phyloP scores from a whole-genome alignment of 805 yeast species.

The Lipomyces yamanashiensis region DNA sequence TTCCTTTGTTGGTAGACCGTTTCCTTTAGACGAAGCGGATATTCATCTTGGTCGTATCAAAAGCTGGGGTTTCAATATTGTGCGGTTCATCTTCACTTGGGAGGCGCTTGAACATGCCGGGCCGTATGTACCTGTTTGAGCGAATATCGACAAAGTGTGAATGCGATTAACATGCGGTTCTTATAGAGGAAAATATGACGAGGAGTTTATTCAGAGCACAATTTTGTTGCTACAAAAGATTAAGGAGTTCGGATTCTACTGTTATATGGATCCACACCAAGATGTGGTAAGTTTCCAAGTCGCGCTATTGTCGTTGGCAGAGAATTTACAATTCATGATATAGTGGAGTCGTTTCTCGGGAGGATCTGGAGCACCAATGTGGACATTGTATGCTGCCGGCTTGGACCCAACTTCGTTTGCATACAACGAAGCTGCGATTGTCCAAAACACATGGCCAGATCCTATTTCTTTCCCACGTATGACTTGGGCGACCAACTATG shows the following conservation, averaged over 20 bases:
- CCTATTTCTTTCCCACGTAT: constrained; percentile 68
- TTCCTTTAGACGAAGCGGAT: constrained; percentile 73
- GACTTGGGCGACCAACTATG: constrained; percentile 92
- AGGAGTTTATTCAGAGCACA: constrained; percentile 72
- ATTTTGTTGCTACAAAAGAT: constrained; percentile 63
- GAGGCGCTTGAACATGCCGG: constrained; percentile 90
- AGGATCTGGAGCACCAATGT: constrained; percentile 91
- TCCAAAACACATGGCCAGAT: constrained; percentile 63
- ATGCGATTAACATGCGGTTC: not conserved
- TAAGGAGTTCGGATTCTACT: constrained; percentile 67
- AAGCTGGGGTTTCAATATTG: constrained; percentile 78
- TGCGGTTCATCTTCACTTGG: constrained; percentile 83
- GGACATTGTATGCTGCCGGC: constrained; percentile 92
- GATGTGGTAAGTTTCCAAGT: constrained; percentile 55
- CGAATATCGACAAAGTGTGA: not conserved
- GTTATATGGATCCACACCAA: constrained; percentile 87
- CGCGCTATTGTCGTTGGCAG: not conserved
- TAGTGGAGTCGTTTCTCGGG: constrained; percentile 84
- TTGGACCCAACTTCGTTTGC: constrained; percentile 75
- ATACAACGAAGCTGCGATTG: constrained; percentile 75
- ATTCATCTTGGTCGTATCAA: constrained; percentile 71
- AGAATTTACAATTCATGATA: not conserved
- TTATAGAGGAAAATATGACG: constrained; percentile 67
- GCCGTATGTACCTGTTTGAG: constrained; percentile 49
- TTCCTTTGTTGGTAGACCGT: constrained; percentile 83